phyloP scores from a whole-genome alignment of 345 rosid genomes.

The Stellera chamaejasme region DNA sequence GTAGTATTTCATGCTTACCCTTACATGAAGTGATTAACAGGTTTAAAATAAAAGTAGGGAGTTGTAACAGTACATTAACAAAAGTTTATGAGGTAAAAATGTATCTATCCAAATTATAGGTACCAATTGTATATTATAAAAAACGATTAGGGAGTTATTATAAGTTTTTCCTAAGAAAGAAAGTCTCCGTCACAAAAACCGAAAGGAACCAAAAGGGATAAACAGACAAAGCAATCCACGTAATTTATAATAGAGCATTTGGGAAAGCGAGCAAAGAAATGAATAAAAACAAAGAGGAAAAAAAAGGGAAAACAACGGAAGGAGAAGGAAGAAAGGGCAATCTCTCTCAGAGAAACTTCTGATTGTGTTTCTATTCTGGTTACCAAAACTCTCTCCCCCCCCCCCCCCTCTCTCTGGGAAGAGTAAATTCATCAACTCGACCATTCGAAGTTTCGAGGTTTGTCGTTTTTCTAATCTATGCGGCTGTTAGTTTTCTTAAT shows the following conservation, averaged over 20 bases:
- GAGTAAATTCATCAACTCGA: constrained; percentile 9
- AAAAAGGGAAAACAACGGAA: not conserved
- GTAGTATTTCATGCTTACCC: too few species aligned
- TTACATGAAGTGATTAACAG: too few species aligned
- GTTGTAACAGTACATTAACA: too few species aligned
- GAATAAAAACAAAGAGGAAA: constrained; percentile 8
- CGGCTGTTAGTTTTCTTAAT: not conserved
- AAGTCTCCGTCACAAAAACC: constrained; percentile 13
- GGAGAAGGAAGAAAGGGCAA: not conserved
- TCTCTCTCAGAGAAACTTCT: constrained; percentile 34
- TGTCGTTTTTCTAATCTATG: constrained; percentile 1
- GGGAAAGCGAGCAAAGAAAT: constrained; percentile 2
- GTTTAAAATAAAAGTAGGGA: too few species aligned
- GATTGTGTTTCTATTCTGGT: constrained; percentile 39
- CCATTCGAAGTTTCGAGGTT: constrained; percentile 14
- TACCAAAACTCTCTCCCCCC: constrained; percentile 17
- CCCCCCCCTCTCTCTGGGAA: constrained; percentile 7
- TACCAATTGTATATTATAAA: too few species aligned
- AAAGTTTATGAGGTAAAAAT: too few species aligned
- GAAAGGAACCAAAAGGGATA: constrained; percentile 1
- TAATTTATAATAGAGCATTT: constrained; percentile 1
- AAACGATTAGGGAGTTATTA: too few species aligned
- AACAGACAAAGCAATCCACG: constrained; percentile 9
- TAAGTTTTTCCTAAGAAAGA: not conserved
- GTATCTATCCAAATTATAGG: too few species aligned